Evolutionary conservation across 2,329 filamentous ascomycete genomes (phyloP), one percentile per base, ranked within the genome.

Genomic region (Alternaria gaisen): DNA sequence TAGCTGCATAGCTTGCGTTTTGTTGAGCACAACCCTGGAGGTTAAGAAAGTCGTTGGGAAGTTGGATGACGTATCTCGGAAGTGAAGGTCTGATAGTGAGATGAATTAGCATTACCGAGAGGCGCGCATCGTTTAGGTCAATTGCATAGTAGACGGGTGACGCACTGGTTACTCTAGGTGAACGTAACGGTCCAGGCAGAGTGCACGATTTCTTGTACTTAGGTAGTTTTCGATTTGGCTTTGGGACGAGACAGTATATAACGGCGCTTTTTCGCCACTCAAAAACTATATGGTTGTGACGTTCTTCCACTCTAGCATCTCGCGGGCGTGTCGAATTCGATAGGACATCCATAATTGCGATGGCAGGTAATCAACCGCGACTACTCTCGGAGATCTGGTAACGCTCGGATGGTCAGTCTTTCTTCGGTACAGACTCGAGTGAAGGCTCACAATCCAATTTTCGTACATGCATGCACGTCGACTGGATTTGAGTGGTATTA

Each of bases 1-100:
- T 58, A 41, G 56, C 56, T 58, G 56, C 56, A 58, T 53, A 32
- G 26, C 46, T 10, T 50, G 46, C 46, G 38, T 22, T 32, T 18
- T 38, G 46, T 50, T 50, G 46, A 50, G 46, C 34, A n/a, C 2
- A 14, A 14, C 28, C 8, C 18, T 16, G 6, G 28, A 20, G 3
- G 4, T 12, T 12, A 11, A 11, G 4, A 42, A 22, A 14, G 18
- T 22, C 18, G 18, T 22, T 22, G 40, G 20, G 40, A 42, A 22
- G 10, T 42, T 42, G 38, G n/a, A 16, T 11, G 9, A 20, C n/a
- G 38, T 11, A 9, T 40, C 20, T 40, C n/a, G 38, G 38, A 20
- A 40, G 38, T 18, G n/a, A 40, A 9, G 4, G 18, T 40, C 20
- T 18, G n/a, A 8, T 20, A 11, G 38, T 10, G n/a, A 40, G 38